Evolutionary conservation across 768 basidiomycete species (phyloP), one percentile per base, ranked within the genome.

Genomic region (Termitomyces sp.): DNA sequence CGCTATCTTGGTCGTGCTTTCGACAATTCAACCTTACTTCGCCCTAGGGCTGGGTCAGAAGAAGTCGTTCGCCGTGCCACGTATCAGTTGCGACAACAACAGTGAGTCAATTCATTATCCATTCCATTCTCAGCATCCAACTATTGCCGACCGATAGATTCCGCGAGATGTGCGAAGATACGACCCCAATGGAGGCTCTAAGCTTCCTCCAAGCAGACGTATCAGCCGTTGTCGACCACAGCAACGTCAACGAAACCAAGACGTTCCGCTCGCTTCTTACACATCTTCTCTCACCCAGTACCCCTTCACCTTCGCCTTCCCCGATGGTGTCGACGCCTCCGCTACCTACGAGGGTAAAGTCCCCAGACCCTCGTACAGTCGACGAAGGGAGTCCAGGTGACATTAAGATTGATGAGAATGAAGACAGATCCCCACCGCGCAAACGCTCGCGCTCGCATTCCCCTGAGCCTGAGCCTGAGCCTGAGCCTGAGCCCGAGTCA

Each of bases 81-180:
- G 28, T 89, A 86, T 68, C 75, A 79, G 33, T 80, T 92, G 62
- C 84, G 91, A 44, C 80, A 82, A 62, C 91, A 93, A 68, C 87
- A 88, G 91, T 91, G 66, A 58, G 86, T 77, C 28, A 22, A 28
- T 11, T 8, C 1, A 7, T 44, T 7, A 54, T 39, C 28, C 36
- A 38, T 13, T 60, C 32, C 38, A 28, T 6, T 11, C 55, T 6
- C 33, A 13, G 8, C 33, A 59, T 40, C n/a, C 35, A n/a, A 13
- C 62, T 35, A 62, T 55, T 39, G 35, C 39, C 18, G 28, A 36
- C 54, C 36, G 11, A 33, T 33, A 93, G 91, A 66, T 93, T 92
- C 75, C 84, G 87, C n/a, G 91, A 94, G 68, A 86, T 92, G 81
- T 90, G 90, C 67, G 84, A 86, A 70, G 84, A 85, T 49, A 77